Base-by-base conservation (phyloP, 2,329 filamentous ascomycete species). In the Dryadomyces quercivorus region DNA sequence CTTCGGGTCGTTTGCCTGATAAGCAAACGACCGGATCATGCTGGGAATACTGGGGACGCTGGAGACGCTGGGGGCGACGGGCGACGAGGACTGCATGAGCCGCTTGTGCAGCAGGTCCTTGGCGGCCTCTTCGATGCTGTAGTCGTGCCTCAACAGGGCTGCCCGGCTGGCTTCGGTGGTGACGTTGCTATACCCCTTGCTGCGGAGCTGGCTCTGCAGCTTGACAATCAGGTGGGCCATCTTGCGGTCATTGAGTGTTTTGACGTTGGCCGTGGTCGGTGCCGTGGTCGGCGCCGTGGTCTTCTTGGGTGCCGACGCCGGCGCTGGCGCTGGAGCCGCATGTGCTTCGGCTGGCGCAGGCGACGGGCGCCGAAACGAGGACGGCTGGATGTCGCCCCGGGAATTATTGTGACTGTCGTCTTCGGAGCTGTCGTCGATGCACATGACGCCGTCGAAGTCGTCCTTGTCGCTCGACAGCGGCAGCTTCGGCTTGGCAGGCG, bases 351-450 rank as follows among this genome's bases (percentile, higher is more conserved):
- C 20, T 12, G 20, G 18, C 26, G 13, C 13, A 10, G 45, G 12
- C 15, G 21, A 65, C 57, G 59, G 67, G 67, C 68, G 64, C 58
- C 67, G 70, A 61, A 79, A 78, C 16, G 69, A 70, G 34, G 85
- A 84, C 0, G 82, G 85, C 15, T 76, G 80, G 20, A 81, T 84
- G 43, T 82, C 82, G 45, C 76, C 76, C 50, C 82, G 77, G 2
- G 74, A 72, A 2, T 79, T 78, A 4, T 72, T 74, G 45, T 46
- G 40, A 13, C 21, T 26, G 10, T 53, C 34, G 52, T 77, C 74
- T 52, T 81, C 77, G 6, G 75, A 79, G 47, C 77, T 76, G 55
- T 79, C 75, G 2, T 74, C 71, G 55, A 76, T 71, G 16, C 74
- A 69, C 50, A 79, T 72, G 26, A 75, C 36, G 53, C 57, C 68